Percentiles rank a stretch among this genome's conserved stretches.
Evolutionary conservation across 441 rosid species (phyloP).

Genomic region (Eruca vesicaria): DNA sequence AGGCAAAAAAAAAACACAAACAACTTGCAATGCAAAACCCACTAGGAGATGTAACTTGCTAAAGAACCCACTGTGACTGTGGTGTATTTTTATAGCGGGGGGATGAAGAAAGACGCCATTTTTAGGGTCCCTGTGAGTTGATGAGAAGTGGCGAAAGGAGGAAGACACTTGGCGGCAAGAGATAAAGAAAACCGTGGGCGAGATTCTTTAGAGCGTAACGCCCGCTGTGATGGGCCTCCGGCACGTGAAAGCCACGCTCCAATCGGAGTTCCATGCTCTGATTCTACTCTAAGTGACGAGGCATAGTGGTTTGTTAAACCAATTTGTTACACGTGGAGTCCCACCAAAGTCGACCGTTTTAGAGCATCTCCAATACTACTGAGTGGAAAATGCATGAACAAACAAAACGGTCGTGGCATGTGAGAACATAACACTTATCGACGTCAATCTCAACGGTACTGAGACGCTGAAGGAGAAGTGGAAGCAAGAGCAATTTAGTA

Average conservation of each 20-base stretch:
- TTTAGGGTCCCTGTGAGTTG: neutral
- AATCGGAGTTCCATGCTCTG: neutral
- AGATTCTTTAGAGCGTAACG: slow-evolving; percentile 36
- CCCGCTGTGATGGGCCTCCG: slow-evolving; percentile 22
- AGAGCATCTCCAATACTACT: too few species aligned
- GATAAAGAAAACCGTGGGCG: slow-evolving; percentile 29
- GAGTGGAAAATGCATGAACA: too few species aligned
- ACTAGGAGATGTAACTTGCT: neutral
- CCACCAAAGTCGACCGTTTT: slow-evolving; percentile 8
- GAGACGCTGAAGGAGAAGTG: too few species aligned
- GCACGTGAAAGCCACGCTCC: slow-evolving; percentile 20
- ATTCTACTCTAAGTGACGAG: neutral
- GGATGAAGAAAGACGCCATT: slow-evolving; percentile 13
- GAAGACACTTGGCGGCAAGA: slow-evolving; percentile 35
- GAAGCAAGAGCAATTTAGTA: too few species aligned
- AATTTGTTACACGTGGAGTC: neutral
- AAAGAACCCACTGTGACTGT: too few species aligned
- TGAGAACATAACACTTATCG: too few species aligned
- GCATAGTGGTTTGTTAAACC: slow-evolving; percentile 8
- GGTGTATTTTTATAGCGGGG: neutral
- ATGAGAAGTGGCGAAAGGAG: slow-evolving; percentile 19
- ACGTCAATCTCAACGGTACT: too few species aligned
- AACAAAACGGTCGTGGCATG: too few species aligned
- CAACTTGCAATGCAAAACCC: slow-evolving; percentile 4
- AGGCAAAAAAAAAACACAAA: slow-evolving; percentile 12